Percentiles rank a stretch among this genome's conserved stretches.
These are phyloP conservation scores for Curvularia sp. DNA, from an alignment of 2,329 filamentous ascomycete species.

Conservation along the genomic window DNA sequence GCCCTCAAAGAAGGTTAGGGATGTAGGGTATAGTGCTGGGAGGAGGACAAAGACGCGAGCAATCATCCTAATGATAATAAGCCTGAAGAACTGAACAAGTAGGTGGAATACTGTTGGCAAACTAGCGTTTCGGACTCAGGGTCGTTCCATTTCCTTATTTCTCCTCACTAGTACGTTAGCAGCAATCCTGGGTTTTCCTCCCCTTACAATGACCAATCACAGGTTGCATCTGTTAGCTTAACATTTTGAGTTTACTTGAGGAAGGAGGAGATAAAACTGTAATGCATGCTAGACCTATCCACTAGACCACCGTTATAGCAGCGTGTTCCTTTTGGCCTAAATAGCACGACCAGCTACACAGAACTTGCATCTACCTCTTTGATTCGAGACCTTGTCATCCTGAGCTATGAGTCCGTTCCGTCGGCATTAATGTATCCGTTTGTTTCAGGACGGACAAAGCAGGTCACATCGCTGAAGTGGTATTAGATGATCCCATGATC, in stretches of 20 bases:
- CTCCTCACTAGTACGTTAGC: conserved; percentile 3
- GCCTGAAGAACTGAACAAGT: neutral
- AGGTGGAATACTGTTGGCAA: neutral
- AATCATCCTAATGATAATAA: conserved; percentile 16
- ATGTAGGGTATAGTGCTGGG: conserved; percentile 20
- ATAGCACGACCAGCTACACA: conserved; percentile 1
- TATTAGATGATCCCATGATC: too few relatives aligned
- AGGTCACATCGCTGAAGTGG: too few relatives aligned
- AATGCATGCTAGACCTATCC: conserved; percentile 3
- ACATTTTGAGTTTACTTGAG: too few relatives aligned
- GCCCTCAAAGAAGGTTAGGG: conserved; percentile 19
- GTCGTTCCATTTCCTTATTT: conserved; percentile 4
- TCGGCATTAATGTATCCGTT: too few relatives aligned
- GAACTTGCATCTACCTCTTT: conserved; percentile 2
- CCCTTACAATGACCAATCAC: conserved; percentile 3
- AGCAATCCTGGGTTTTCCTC: neutral
- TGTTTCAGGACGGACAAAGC: too few relatives aligned
- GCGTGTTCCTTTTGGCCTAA: neutral
- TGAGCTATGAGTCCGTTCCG: too few relatives aligned
- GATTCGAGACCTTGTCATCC: too few relatives aligned
- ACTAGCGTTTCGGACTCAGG: conserved; percentile 3
- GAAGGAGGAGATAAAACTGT: too few relatives aligned
- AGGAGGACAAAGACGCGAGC: conserved; percentile 22
- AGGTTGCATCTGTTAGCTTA: conserved; percentile 6
- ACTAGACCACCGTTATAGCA: conserved; percentile 3